Evolutionary conservation across 2,329 filamentous ascomycete genomes (phyloP).

Genomic region (Cercospora beticola): DNA sequence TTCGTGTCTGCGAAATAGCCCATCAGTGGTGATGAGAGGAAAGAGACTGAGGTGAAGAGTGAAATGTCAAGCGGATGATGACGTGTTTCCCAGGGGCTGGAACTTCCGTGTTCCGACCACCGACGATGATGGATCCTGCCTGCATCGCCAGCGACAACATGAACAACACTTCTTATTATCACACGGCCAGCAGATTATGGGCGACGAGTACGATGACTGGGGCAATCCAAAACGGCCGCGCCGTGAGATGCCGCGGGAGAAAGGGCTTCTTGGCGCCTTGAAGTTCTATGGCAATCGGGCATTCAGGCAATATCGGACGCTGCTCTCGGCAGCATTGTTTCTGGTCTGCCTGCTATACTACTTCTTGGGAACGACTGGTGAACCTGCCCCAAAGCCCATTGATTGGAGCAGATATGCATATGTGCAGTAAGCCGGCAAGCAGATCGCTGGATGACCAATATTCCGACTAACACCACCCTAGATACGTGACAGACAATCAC

Average conservation of each 20-base stretch:
- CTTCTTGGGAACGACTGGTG: conserved; percentile 9
- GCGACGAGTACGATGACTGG: conserved; percentile 29
- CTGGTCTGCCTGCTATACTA: conserved; percentile 23
- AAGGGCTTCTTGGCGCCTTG: conserved; percentile 18
- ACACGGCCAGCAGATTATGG: conserved; percentile 16
- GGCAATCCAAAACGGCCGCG: conserved; percentile 26
- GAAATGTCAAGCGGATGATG: not conserved
- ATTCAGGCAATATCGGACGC: conserved; percentile 19
- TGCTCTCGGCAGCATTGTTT: conserved; percentile 22
- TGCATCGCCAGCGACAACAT: not conserved
- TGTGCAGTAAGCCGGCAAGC: conserved; percentile 21
- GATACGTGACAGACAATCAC: conserved; percentile 31
- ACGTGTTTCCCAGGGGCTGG: not conserved
- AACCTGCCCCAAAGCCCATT: conserved; percentile 9
- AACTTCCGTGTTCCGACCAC: not conserved
- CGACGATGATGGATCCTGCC: not conserved
- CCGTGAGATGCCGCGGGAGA: conserved; percentile 19
- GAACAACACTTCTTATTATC: not conserved
- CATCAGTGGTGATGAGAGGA: not conserved
- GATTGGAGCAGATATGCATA: conserved; percentile 29
- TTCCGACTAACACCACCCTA: not conserved
- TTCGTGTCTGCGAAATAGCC: not conserved
- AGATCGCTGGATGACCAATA: not conserved
- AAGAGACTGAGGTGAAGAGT: not conserved
- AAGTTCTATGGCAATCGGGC: conserved; percentile 17